phyloP scores from a whole-genome alignment of 1,284 basidiomycete species.

The Austroboletus rostrupii region DNA sequence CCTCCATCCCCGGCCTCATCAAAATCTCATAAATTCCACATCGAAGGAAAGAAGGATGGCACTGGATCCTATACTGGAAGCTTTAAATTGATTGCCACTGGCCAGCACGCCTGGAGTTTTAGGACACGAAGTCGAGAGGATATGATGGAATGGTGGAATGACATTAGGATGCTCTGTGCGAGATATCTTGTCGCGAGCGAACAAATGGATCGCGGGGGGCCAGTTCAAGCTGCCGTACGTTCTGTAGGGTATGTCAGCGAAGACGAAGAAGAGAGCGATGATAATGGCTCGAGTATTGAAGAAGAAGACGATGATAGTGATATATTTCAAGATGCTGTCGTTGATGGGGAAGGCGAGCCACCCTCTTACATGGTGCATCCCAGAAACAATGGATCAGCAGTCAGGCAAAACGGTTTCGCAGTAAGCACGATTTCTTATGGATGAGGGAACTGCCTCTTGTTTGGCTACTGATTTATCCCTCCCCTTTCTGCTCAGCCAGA shows the following conservation, averaged over 20 bases:
- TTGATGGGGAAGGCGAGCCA: slow-evolving; percentile 43
- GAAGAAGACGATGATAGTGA: slow-evolving; percentile 58
- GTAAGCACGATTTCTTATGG: slow-evolving; percentile 42
- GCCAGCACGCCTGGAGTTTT: slow-evolving; percentile 85
- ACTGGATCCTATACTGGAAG: slow-evolving; percentile 58
- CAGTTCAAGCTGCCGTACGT: slow-evolving; percentile 90
- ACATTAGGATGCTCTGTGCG: slow-evolving; percentile 93
- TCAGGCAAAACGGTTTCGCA: slow-evolving; percentile 41
- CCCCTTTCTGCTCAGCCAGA: slow-evolving; percentile 34
- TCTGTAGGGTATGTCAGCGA: slow-evolving; percentile 82
- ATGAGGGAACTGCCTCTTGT: background rate
- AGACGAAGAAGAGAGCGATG: slow-evolving; percentile 63
- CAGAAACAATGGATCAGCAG: slow-evolving; percentile 48
- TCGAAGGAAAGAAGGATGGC: slow-evolving; percentile 88
- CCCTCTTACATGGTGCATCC: slow-evolving; percentile 47
- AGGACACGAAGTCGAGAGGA: slow-evolving; percentile 88
- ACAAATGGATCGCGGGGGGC: slow-evolving; percentile 89
- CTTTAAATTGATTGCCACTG: slow-evolving; percentile 36
- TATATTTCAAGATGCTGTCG: slow-evolving; percentile 33
- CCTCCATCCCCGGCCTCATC: slow-evolving; percentile 77
- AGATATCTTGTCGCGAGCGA: slow-evolving; percentile 94
- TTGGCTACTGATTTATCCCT: slow-evolving; percentile 16
- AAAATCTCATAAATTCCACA: slow-evolving; percentile 94
- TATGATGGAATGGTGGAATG: slow-evolving; percentile 99
- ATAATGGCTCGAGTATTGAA: slow-evolving; percentile 69